These are phyloP conservation scores for Picea abies DNA, from an alignment of 83 land plant genomes.

Conservation along the genomic window DNA sequence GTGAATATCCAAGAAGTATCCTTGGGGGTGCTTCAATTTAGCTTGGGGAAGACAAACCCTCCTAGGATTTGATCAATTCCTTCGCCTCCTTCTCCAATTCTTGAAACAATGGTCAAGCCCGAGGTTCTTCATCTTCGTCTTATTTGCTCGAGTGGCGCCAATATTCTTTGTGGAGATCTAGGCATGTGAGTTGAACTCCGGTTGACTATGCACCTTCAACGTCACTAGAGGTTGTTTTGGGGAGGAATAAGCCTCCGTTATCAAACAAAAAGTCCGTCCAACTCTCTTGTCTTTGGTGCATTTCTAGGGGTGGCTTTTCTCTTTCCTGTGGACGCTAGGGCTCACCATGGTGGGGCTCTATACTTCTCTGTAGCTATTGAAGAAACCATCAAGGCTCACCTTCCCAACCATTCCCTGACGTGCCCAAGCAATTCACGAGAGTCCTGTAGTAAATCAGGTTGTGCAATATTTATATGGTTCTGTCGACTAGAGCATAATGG, in stretches of 20 bases:
- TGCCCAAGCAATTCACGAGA: no score
- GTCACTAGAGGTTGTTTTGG: slow-evolving; percentile 17
- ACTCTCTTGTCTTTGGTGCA: no score
- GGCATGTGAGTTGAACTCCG: slow-evolving; percentile 40
- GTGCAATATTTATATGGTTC: no score
- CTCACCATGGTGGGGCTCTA: no score
- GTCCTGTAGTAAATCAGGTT: no score
- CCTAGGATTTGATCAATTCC: slow-evolving; percentile 49
- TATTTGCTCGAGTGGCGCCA: slow-evolving; percentile 41
- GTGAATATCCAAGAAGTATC: slow-evolving; percentile 85
- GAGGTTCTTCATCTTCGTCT: slow-evolving; percentile 31
- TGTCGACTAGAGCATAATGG: no score
- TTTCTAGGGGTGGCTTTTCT: no score
- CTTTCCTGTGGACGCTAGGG: no score
- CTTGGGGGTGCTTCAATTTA: slow-evolving; percentile 94
- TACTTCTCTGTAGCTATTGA: no score
- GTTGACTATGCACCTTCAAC: slow-evolving; percentile 50
- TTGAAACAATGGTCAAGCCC: slow-evolving; percentile 59
- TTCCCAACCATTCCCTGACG: no score
- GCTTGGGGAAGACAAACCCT: slow-evolving; percentile 85
- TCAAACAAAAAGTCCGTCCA: slow-evolving; percentile 54
- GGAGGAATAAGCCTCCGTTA: slow-evolving; percentile 68
- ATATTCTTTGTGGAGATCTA: slow-evolving; percentile 32
- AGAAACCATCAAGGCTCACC: no score
- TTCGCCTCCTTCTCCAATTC: slow-evolving; percentile 60